Evolutionary conservation across 495 filamentous ascomycete species (phyloP), one percentile per base, ranked within the genome.

Genomic region (Annulohypoxylon bovei): DNA sequence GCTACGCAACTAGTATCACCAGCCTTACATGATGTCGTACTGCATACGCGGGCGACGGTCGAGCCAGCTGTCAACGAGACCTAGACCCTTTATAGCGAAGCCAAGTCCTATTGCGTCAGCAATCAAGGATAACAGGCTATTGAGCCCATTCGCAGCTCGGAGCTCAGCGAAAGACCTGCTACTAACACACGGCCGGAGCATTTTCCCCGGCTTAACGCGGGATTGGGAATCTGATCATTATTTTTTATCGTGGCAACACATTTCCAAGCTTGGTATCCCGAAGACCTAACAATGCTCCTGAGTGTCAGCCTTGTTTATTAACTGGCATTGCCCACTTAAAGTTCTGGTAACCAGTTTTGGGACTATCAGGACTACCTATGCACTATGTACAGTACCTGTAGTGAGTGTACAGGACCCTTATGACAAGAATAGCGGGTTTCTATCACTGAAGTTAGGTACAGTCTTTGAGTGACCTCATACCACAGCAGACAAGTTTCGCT

Each of bases 11-110:
- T 11, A 39, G 47, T 52, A 68, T 14, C 39, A 16, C 42, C 55
- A 72, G 64, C 65, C 70, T 44, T 72, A 68, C 37, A 52, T 68
- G 53, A 58, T 62, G 70, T 72, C 23, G 70, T 65, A 68, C 50
- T 61, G 70, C 70, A 68, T 72, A 49, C 42, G 49, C 37, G 64
- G 50, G 4, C n/a, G 6, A 53, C 63, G 18, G 49, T 28, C 27
- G 22, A 7, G 4, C 23, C 46, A 59, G 39, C 37, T 69, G 67
- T 70, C 62, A 71, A 44, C 35, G 33, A 28, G 50, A 62, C 57
- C 62, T 46, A 65, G 61, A 61, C 62, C 28, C 18, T 39, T 44
- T 39, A 44, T 42, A 20, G 53, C 12, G 33, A 22, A 27, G 63
- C 52, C 63, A 67, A 72, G 64, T 23, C 14, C 53, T 58, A 33